Conservation (phyloP, 352 stramenopile genomes). For the Pythium myriotylum region DNA sequence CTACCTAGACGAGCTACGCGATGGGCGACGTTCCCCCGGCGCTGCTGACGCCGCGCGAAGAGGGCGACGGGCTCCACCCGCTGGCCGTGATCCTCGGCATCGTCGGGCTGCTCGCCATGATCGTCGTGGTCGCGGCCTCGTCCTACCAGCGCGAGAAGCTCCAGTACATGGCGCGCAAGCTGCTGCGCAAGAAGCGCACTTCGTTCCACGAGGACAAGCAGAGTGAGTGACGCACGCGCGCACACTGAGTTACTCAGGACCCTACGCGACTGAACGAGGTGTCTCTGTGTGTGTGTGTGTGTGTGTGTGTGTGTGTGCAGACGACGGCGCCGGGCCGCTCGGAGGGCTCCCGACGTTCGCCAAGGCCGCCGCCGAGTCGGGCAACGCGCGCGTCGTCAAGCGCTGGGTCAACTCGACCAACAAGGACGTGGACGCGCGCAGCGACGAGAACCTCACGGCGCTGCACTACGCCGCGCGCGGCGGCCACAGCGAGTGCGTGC, state of each 20-base stretch:
- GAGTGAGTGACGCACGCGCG: slow-evolving; percentile 29
- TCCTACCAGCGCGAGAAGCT: slow-evolving; percentile 82
- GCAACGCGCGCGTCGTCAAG: slow-evolving; percentile 80
- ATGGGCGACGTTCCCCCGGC: slow-evolving; percentile 8
- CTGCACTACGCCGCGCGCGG: slow-evolving; percentile 75
- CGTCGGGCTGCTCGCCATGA: slow-evolving; percentile 55
- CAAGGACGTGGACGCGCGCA: slow-evolving; percentile 66
- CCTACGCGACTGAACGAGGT: too few species aligned
- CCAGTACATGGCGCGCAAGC: slow-evolving; percentile 78
- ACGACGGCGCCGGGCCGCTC: slow-evolving; percentile 29
- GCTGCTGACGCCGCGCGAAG: slow-evolving; percentile 1
- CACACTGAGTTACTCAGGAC: too few species aligned
- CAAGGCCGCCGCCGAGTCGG: slow-evolving; percentile 62
- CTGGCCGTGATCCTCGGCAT: slow-evolving; percentile 67
- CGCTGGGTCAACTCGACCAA: slow-evolving; percentile 78
- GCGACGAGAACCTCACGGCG: slow-evolving; percentile 77
- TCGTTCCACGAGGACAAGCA: slow-evolving; percentile 49
- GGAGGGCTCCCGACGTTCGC: slow-evolving; percentile 68
- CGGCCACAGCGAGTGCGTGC: slow-evolving; percentile 81
- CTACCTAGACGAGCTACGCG: not conserved
- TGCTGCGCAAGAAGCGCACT: slow-evolving; percentile 69
- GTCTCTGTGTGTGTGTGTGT: too few species aligned
- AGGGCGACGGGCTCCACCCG: slow-evolving; percentile 51
- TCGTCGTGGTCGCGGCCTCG: slow-evolving; percentile 69
- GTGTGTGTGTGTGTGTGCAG: slow-evolving; percentile 10